Evolutionary conservation across 805 yeast genomes (phyloP), one percentile per base, ranked within the genome.

Genomic region (Candida silvicultrix): DNA sequence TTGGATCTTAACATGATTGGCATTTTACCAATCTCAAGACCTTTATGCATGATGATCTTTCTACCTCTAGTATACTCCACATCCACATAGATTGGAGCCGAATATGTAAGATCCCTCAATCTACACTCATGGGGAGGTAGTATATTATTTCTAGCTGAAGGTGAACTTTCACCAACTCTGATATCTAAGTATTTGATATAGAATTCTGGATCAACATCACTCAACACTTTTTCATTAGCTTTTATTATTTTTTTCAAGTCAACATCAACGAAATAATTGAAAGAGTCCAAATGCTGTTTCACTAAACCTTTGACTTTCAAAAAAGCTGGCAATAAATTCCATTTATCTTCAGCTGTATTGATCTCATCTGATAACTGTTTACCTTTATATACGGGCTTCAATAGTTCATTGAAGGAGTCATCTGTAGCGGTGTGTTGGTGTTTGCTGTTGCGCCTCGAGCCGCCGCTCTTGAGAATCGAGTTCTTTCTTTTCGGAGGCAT

Each of bases 201-300:
- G 60, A 94, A 94, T 60, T 90, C 96, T 1, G 99, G 99, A 67
- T 92, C 98, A 34, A 94, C 98, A 65, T 94, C 99, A 56, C 94
- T 83, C 23, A 94, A 70, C 36, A 94, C 89, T 44, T 78, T 68
- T 67, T 90, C 90, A 64, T 94, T 94, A 15, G 99, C 99, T 55
- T 78, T 72, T 49, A 94, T 85, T 64, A 94, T 94, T 62, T 94
- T 92, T 68, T 87, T 89, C 64, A 94, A 74, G 63, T 94, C 99
- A 7, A 80, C 82, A 58, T 94, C 97, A 18, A 94, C 95, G 64
- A 94, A 94, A 68, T 88, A 94, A 62, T 94, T 92, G 74, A 89
- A 94, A n/a, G 99, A 94, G 62, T 94, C 99, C 60, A 94, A 73
- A 71, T 94, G 99, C 70, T 94, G 99, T 60, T 94, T 94, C 40